Evolutionary conservation across 2,329 filamentous ascomycete species (phyloP), one percentile per base, ranked within the genome.

Genomic region (Westerdykella aurantiaca): DNA sequence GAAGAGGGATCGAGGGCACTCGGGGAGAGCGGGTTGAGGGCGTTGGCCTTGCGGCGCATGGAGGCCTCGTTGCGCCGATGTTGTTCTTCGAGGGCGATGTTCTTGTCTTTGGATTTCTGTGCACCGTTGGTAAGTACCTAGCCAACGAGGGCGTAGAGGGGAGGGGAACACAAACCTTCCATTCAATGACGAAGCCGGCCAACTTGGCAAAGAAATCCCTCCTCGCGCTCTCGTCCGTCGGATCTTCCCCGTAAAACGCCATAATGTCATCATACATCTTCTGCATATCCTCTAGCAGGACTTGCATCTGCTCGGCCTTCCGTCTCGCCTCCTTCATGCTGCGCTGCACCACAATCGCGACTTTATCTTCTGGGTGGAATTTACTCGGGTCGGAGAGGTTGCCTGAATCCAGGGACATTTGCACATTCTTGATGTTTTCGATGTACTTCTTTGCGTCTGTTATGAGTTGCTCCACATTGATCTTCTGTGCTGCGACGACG

Each of bases 331-430:
- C 93, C 73, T 96, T 97, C 91, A 98, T 97, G 53, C 80, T 84
- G 41, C 91, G 79, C 69, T 95, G 88, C 43, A 95, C 90, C 29
- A 97, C 78, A 69, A 94, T 87, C 50, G 85, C 86, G 35, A 97
- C 90, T 48, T 93, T 87, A 67, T 98, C 93, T 69, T 97, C 88
- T 14, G 93, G 91, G 63, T 98, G 93, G 76, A 98, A 98, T 60
- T 91, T 94, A 76, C 93, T 96, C 37, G 91, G 86, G 63, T 98
- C 93, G 63, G 88, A 95, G 51, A 98, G 74, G 66, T 95, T 97
- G 57, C 93, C 93, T 29, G 83, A 85, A 69, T 98, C 93, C 40
- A 98, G 79, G 18, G 88, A 94, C 69, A 81, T 82, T 68, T 98
- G 93, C 23, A 97, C 82, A 62, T 95, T 96, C 67, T 85, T 86